phyloP scores from a whole-genome alignment of 768 basidiomycete species.

The Xerocomus potaroensis region DNA sequence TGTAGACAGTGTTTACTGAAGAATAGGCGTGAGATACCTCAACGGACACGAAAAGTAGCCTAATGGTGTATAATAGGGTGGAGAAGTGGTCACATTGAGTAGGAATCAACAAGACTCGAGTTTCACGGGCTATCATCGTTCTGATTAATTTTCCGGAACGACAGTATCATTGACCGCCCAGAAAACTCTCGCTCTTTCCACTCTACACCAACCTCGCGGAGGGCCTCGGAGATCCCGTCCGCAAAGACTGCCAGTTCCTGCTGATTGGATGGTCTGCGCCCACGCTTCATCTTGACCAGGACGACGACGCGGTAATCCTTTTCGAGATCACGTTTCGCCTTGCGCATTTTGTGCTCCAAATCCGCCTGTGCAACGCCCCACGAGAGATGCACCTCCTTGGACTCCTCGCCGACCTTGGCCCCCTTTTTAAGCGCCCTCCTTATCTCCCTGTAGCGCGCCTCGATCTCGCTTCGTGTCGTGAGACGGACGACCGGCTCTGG shows the following conservation, averaged over 20 bases:
- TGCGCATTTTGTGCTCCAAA: conserved; percentile 59
- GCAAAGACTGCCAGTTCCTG: conserved; percentile 43
- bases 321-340: conserved; percentile 52
- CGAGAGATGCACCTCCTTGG: conserved; percentile 70
- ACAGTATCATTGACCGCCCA: conserved; percentile 37
- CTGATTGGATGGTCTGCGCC: conserved; percentile 32
- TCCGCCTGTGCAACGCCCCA: conserved; percentile 63
- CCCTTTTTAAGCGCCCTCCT: conserved; percentile 34
- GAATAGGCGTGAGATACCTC: neutral
- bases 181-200: conserved; percentile 44
- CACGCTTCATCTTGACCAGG: conserved; percentile 48
- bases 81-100: conserved; percentile 7
- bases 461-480: conserved; percentile 41
- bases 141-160: conserved; percentile 35
- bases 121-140: no score
- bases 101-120: no score
- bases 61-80: conserved; percentile 24
- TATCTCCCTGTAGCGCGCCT: conserved; percentile 35
- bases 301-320: conserved; percentile 58
- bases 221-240: conserved; percentile 35
- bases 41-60: conserved; percentile 25
- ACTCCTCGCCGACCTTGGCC: conserved; percentile 26
- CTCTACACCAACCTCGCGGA: conserved; percentile 52
- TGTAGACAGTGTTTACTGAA: conserved; percentile 10
- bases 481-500: conserved; percentile 62